Base-by-base conservation (phyloP, 768 basidiomycete species). In the Scleroderma citrinum region DNA sequence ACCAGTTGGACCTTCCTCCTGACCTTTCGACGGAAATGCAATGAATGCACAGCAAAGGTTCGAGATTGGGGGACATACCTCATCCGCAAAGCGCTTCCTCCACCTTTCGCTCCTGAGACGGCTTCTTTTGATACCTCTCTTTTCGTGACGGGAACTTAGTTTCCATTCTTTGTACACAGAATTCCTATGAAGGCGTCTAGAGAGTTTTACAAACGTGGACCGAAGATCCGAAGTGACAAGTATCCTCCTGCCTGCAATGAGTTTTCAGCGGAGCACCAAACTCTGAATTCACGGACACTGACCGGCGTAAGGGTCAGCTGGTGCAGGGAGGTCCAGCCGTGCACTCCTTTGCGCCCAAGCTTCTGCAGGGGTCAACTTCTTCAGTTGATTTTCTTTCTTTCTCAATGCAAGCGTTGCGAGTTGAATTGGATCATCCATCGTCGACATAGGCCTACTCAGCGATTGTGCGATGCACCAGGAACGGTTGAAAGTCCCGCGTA, bases 1-100 rank as follows among this genome's bases (percentile, higher is more conserved):
- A 91, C 89, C 30, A 92, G 69, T 60, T 85, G 79, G 32, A 91
- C 86, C 70, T 87, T 91, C 71, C 80, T 80, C 66, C 89, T 80
- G 53, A 92, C 88, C 89, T 92, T 59, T n/a, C 55, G 50, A 46
- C 49, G 50, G 49, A 39, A 51, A 56, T 45, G 37, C 39, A 44
- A 51, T 56, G 36, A 59, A 48, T 31, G 38, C 37, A 29, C 47
- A 42, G 44, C 59, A 49, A 30, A 48, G 52, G 31, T 14, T 50
- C 21, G 19, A 44, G 12, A 21, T 19, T 38, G 23, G 51, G n/a
- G 44, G 45, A 56, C 80, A 55, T 69, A 81, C 89, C 76, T 88
- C 84, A 57, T 88, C 72, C 42, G 88, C 83, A 66, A 92, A 92
- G 51, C 76, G 80, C 59, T 75, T 82, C 62, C 86, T 76, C 86